Base-by-base conservation (phyloP, 2,329 filamentous ascomycete genomes). In the Erysiphe pulchra region DNA sequence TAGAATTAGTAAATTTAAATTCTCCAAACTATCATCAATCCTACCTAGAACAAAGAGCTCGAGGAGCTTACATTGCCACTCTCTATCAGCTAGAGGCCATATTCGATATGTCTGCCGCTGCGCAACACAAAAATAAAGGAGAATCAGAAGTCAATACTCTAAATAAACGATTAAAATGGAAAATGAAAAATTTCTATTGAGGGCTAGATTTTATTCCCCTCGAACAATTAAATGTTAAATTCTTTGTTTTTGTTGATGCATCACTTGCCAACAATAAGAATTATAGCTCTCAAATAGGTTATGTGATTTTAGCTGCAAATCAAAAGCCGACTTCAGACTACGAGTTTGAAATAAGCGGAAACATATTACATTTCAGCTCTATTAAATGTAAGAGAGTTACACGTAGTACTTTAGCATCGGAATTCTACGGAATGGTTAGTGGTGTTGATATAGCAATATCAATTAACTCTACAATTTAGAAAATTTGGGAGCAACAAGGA, bases 21-120 rank as follows among this genome's bases (percentile, higher is more conserved):
- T 8, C 7, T n/a, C 14, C 14, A 38, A 16, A 9, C 17, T 38
- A 9, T 6, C 14, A 16, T 16, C 13, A 13, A 38, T n/a, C 13
- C 14, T 38, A 38, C 14, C 36, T 13, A 16, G 36, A 38, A 44
- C 24, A 44, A 32, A 28, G 28, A 44, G 42, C 42, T 17, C 42
- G 42, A 12, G 42, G 42, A 4, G 42, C 42, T 8, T 44, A 28
- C 24, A 32, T 44, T 31, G 42, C 32, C 14, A 34, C 32, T 10
- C 20, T 48, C 18, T 47, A 14, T 18, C 37, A 47, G 41, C 48
- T 24, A 30, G n/a, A n/a, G n/a, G n/a, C n/a, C n/a, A n/a, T n/a
- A n/a, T n/a, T n/a, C n/a, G n/a, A n/a, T n/a, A n/a, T n/a, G n/a
- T n/a, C n/a, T n/a, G n/a, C n/a, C n/a, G n/a, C 36, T 7, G 36